Evolutionary conservation across 2,329 filamentous ascomycete species (phyloP).

Genomic region (Cryphonectria radicalis): DNA sequence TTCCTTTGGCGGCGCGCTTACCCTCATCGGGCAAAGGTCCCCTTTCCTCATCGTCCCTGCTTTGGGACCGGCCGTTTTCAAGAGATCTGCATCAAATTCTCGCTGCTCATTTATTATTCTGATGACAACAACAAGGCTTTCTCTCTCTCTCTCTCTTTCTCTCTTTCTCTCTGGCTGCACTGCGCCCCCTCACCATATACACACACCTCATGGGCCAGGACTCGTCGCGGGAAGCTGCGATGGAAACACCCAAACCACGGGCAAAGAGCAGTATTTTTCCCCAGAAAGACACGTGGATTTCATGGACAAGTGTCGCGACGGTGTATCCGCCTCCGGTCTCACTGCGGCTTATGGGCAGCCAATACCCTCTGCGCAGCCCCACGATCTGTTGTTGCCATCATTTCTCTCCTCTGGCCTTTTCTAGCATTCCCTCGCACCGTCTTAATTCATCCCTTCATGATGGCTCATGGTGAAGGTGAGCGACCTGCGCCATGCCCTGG

Average conservation of each 20-base stretch:
- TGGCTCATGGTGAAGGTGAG: not conserved
- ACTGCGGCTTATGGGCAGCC: not conserved
- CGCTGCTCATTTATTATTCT: not conserved
- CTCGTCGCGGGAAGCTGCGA: not conserved
- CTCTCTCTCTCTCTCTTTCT: not conserved
- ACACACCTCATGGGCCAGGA: not conserved
- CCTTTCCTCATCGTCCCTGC: slow-evolving; percentile 16
- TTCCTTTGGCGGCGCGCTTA: slow-evolving; percentile 13
- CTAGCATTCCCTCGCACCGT: not conserved
- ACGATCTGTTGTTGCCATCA: not conserved
- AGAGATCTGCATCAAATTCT: slow-evolving; percentile 17
- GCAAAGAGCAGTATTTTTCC: not conserved
- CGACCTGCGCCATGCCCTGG: not conserved
- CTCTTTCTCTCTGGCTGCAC: not conserved
- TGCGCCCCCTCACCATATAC: not conserved
- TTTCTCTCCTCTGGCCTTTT: not conserved
- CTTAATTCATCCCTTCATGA: not conserved
- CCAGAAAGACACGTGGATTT: not conserved
- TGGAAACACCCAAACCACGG: not conserved
- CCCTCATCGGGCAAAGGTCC: slow-evolving; percentile 24
- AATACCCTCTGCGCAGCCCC: not conserved
- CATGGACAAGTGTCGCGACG: slow-evolving; percentile 3
- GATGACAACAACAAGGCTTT: not conserved
- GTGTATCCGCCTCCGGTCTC: not conserved
- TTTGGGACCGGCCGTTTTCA: slow-evolving; percentile 7